Base-by-base conservation (phyloP, 192 early-diverging fungal species). In the Dispira simplex region DNA sequence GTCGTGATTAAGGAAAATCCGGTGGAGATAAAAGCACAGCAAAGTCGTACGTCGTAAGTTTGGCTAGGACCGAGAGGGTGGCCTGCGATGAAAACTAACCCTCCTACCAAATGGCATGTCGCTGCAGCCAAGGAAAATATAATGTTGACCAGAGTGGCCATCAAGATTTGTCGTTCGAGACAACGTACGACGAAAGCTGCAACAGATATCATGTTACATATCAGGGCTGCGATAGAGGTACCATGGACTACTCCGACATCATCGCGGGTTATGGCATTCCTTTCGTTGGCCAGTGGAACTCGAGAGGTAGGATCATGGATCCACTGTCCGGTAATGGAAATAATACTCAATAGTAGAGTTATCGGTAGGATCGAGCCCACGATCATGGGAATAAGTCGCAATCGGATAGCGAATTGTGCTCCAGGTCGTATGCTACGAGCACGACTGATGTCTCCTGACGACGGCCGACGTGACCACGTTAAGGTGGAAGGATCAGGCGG, bases 61-160 rank as follows among this genome's bases (percentile, higher is more conserved):
- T 20, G n/a, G 28, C n/a, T 46, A 8, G 18, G 18, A 10, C 21
- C 59, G 18, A 44, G 59, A 43, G 16, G 28, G 14, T 62, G 32
- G 0, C 16, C 6, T 12, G 16, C 5, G 59, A 62, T 16, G 23
- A 46, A 46, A 11, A n/a, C 16, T 20, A 21, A 3, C 23, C 26
- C 56, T 11, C 43, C 25, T n/a, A 44, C 23, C 16, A 62, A 45
- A 39, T 62, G 59, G 59, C 59, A 62, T n/a, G 45, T 6, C n/a
- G 27, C 56, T 21, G 20, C 46, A 11, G 59, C 59, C 16, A 25
- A n/a, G n/a, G 44, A 13, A 39, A 62, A 62, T 20, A 44, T 25
- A 11, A 62, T n/a, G 0, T 18, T n/a, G 18, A 45, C 43, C 43
- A 62, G 5, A 14, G 59, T 62, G 43, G 43, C 44, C 18, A 62